Evolutionary conservation across 345 rosid species (phyloP).

Genomic region (Pugionium dolabratum): DNA sequence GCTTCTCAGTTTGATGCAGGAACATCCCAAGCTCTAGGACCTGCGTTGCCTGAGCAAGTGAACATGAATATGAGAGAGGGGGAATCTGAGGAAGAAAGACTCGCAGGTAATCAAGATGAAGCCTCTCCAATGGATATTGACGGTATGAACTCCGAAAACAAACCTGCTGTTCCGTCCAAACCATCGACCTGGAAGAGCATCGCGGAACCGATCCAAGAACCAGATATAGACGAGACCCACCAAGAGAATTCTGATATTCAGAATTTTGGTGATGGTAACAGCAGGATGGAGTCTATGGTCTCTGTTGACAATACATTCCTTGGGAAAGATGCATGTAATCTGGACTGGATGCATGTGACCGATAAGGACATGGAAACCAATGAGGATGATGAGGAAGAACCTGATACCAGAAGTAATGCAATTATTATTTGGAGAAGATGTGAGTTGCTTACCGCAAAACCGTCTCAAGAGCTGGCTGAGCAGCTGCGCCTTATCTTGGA

Average conservation of each 20-base stretch:
- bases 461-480: slow-evolving; percentile 93
- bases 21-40: slow-evolving; percentile 82
- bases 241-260: slow-evolving; percentile 40
- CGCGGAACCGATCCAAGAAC: slow-evolving; percentile 46
- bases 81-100: slow-evolving; percentile 54
- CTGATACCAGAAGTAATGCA: slow-evolving; percentile 51
- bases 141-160: slow-evolving; percentile 47
- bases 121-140: slow-evolving; percentile 65
- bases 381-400: slow-evolving; percentile 49
- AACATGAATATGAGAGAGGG: slow-evolving; percentile 50
- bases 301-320: slow-evolving; percentile 51
- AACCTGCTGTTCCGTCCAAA: slow-evolving; percentile 41
- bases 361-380: slow-evolving; percentile 46
- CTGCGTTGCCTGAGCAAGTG: slow-evolving; percentile 84
- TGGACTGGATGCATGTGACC: slow-evolving; percentile 50
- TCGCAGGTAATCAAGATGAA: slow-evolving; percentile 47
- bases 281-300: slow-evolving; percentile 52
- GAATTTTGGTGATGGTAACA: slow-evolving; percentile 42
- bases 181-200: slow-evolving; percentile 41
- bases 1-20: slow-evolving; percentile 73
- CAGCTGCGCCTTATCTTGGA: slow-evolving; percentile 92
- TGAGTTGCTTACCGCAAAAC: slow-evolving; percentile 67
- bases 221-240: slow-evolving; percentile 44
- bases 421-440: slow-evolving; percentile 75
- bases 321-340: slow-evolving; percentile 47